A percentile compares a stretch with the other conserved stretches of the same genome.
Evolutionary conservation across 1,284 basidiomycete genomes (phyloP).

Genomic region (Acaromyces ingoldii): DNA sequence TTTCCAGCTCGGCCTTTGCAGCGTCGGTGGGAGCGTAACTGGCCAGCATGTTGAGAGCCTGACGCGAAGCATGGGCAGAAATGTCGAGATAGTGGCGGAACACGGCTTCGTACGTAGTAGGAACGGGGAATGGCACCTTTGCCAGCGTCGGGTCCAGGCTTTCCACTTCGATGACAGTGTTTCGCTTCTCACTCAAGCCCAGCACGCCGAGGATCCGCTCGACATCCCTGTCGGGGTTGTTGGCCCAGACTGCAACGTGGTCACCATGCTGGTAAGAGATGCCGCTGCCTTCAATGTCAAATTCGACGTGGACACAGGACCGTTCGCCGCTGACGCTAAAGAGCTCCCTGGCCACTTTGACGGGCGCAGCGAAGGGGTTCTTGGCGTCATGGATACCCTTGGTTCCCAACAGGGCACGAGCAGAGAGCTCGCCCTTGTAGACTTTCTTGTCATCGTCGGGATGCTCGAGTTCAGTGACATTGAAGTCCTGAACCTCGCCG

Average conservation of each 20-base stretch:
- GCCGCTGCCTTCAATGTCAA: constrained; percentile 88
- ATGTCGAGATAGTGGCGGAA: constrained; percentile 97
- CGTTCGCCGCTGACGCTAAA: constrained; percentile 71
- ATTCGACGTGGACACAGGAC: constrained; percentile 92
- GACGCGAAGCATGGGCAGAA: constrained; percentile 83
- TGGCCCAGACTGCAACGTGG: constrained; percentile 95
- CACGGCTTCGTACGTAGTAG: constrained; percentile 88
- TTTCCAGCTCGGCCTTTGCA: constrained; percentile 69
- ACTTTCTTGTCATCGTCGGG: constrained; percentile 36
- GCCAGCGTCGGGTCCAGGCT: constrained; percentile 94
- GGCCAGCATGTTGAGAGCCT: constrained; percentile 78
- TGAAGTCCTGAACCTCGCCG: constrained; percentile 90
- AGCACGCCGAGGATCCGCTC: constrained; percentile 79
- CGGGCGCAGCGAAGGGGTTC: constrained; percentile 88
- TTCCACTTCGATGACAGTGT: constrained; percentile 76
- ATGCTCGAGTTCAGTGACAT: constrained; percentile 68
- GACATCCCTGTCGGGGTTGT: constrained; percentile 86
- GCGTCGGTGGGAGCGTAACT: constrained; percentile 80
- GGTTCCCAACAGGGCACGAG: constrained; percentile 71
- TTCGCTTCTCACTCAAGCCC: constrained; percentile 66
- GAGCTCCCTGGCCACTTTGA: constrained; percentile 72
- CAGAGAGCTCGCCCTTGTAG: constrained; percentile 52
- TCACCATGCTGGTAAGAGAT: constrained; percentile 99
- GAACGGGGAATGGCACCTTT: constrained; percentile 96
- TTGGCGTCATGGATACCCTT: constrained; percentile 93